Percentiles rank a stretch among this genome's conserved stretches.
These are phyloP conservation scores for Picea glauca DNA, from an alignment of 75 land plant species.

Conservation along the genomic window DNA sequence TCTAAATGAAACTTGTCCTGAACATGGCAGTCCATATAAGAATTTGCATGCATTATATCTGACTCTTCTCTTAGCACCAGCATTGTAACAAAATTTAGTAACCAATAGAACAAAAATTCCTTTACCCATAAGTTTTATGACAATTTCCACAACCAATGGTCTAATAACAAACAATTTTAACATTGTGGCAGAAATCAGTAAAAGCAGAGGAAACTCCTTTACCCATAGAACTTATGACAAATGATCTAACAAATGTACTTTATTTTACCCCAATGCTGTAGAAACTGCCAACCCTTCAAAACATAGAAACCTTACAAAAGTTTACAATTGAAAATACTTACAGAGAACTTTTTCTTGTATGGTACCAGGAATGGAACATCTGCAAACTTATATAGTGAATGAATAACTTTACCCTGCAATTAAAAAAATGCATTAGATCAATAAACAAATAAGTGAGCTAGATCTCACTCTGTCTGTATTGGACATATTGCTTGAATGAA, in stretches of 20 bases:
- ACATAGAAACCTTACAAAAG: not conserved
- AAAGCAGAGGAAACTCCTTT: not conserved
- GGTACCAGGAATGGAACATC: constrained; percentile 64
- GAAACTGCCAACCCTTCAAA: not conserved
- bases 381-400: constrained; percentile 61
- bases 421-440: not conserved
- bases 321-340: constrained; percentile 18
- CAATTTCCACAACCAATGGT: no score
- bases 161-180: no score
- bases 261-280: no score
- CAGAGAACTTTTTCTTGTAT: constrained; percentile 21
- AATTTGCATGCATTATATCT: no score
- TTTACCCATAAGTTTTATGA: no score
- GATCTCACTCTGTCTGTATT: constrained; percentile 21
- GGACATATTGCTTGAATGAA: constrained; percentile 26
- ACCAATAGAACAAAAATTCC: no score
- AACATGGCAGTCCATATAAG: no score
- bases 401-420: constrained; percentile 75
- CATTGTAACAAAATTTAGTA: no score
- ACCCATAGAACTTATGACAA: not conserved
- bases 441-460: not conserved
- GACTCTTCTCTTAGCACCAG: no score
- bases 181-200: no score
- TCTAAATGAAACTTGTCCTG: no score
- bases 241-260: not conserved